Percentiles rank a stretch among this genome's conserved stretches.
Conservation (phyloP, 2,329 filamentous ascomycete genomes). For the Niveomyces coronatus region DNA sequence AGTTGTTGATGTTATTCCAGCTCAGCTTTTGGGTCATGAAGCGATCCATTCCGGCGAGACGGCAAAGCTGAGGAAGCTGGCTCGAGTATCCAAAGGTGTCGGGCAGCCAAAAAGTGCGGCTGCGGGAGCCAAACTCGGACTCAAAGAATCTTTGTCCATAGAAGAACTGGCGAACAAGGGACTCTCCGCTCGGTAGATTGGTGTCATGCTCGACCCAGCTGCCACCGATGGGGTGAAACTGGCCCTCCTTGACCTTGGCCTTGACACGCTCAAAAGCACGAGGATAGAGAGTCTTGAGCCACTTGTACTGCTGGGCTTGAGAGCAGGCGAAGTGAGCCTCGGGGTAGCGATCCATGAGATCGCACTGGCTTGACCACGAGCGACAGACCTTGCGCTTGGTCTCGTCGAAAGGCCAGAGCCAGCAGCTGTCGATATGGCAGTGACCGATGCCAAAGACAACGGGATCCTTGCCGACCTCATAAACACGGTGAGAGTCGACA, state of each 20-base stretch:
- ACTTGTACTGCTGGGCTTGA: conserved; percentile 96
- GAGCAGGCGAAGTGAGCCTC: conserved; percentile 89
- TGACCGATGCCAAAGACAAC: conserved; percentile 86
- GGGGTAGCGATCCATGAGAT: conserved; percentile 88
- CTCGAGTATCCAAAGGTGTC: conserved; percentile 97
- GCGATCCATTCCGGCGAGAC: conserved; percentile 86
- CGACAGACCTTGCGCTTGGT: conserved; percentile 93
- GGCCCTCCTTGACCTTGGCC: conserved; percentile 77
- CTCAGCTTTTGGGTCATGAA: conserved; percentile 98
- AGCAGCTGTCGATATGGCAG: conserved; percentile 96
- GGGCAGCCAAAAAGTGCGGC: conserved; percentile 90
- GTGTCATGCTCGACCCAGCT: conserved; percentile 99
- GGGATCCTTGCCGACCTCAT: conserved; percentile 61
- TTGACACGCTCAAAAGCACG: conserved; percentile 85
- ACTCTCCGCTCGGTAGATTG: conserved; percentile 93
- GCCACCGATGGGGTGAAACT: conserved; percentile 89
- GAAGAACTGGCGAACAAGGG: conserved; percentile 84
- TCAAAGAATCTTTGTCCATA: conserved; percentile 95
- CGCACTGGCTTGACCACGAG: conserved; percentile 94
- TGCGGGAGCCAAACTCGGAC: conserved; percentile 79
- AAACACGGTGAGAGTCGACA: conserved; percentile 76
- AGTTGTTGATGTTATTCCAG: conserved; percentile 99
- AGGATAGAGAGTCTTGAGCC: conserved; percentile 85
- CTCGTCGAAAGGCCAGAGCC: conserved; percentile 97
- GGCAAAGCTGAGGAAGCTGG: conserved; percentile 87